Evolutionary conservation across 1,139 yeast species (phyloP).

Genomic region (Protomyces arabidopsidicola): DNA sequence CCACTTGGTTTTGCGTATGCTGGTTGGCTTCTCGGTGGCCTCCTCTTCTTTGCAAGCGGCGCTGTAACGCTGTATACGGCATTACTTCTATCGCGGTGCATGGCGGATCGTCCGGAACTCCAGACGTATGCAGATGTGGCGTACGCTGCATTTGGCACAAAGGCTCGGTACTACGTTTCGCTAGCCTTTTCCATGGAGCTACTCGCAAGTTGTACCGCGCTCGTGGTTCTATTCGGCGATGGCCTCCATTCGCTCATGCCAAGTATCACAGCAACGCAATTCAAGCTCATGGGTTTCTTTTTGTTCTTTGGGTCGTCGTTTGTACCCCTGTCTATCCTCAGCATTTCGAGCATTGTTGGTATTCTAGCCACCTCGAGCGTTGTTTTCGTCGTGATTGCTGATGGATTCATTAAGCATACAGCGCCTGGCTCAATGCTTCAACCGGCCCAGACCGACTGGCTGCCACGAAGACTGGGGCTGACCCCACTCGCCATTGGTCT

Average conservation of each 20-base stretch:
- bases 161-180: constrained; percentile 62
- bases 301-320: constrained; percentile 60
- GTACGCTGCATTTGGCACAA: constrained; percentile 63
- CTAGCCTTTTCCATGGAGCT: constrained; percentile 69
- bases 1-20: constrained; percentile 75
- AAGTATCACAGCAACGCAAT: constrained; percentile 44
- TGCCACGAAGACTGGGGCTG: constrained; percentile 49
- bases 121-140: constrained; percentile 88
- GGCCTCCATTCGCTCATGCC: constrained; percentile 68
- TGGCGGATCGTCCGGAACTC: constrained; percentile 70
- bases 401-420: constrained; percentile 55
- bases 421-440: constrained; percentile 64
- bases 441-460: constrained; percentile 50
- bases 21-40: constrained; percentile 71
- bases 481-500: constrained; percentile 65
- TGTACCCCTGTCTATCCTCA: constrained; percentile 66
- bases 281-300: constrained; percentile 58
- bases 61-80: constrained; percentile 66
- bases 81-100: constrained; percentile 53
- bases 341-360: constrained; percentile 69
- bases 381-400: constrained; percentile 52
- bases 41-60: constrained; percentile 14
- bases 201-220: constrained; percentile 65
- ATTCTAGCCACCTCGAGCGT: constrained; percentile 65
- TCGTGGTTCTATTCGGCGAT: constrained; percentile 77